Evolutionary conservation across 768 basidiomycete genomes (phyloP).

Genomic region (Auricularia heimuer): DNA sequence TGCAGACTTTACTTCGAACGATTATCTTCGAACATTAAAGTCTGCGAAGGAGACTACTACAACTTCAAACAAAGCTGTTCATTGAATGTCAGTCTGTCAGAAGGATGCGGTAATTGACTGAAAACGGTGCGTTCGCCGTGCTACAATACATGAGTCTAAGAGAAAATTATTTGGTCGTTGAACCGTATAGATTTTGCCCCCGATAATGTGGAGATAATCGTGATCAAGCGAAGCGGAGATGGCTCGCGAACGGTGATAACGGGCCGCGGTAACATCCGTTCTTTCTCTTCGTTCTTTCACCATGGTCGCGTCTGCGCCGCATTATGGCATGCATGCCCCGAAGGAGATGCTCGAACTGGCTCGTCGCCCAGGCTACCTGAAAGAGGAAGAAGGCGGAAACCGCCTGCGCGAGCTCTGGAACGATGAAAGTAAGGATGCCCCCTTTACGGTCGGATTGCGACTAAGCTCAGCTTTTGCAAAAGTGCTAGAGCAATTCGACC

Average conservation of each 20-base stretch:
- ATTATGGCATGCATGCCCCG: neutral
- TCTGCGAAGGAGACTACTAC: too few relatives aligned
- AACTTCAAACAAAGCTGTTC: too few relatives aligned
- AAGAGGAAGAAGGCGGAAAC: neutral
- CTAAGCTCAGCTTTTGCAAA: neutral
- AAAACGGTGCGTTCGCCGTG: neutral
- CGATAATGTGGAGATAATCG: too few relatives aligned
- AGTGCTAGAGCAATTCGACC: neutral
- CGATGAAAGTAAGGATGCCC: neutral
- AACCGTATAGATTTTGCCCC: too few relatives aligned
- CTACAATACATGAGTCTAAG: too few relatives aligned
- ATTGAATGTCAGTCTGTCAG: too few relatives aligned
- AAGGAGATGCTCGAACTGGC: neutral
- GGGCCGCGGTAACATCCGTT: neutral
- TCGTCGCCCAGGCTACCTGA: neutral
- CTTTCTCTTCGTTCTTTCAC: neutral
- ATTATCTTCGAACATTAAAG: too few relatives aligned
- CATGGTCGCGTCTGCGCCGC: neutral
- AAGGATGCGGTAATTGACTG: too few relatives aligned
- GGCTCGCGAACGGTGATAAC: too few relatives aligned
- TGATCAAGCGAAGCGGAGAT: too few relatives aligned
- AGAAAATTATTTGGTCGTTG: too few relatives aligned
- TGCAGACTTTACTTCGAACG: too few relatives aligned
- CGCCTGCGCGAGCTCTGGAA: neutral
- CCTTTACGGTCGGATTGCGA: neutral